A percentile compares a stretch with the other conserved stretches of the same genome.
Conservation (phyloP, 2,329 filamentous ascomycete species). For the Mollisia scopiformis region DNA sequence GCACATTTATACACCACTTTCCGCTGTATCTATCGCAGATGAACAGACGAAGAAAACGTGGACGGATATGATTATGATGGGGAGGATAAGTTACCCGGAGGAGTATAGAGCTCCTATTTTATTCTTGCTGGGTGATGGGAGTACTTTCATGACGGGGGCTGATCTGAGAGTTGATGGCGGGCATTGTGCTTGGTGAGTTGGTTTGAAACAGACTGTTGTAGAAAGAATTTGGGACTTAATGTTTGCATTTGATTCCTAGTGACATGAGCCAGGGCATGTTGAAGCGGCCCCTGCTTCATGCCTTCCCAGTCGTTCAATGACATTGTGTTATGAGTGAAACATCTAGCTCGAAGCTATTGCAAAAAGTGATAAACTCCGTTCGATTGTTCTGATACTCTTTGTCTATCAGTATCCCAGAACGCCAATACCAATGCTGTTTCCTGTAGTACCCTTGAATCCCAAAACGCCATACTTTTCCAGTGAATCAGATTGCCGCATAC, state of each 20-base stretch:
- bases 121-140: conserved; percentile 46
- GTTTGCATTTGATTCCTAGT: background rate
- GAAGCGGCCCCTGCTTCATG: too few relatives aligned
- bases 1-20: conserved; percentile 68
- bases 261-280: too few relatives aligned
- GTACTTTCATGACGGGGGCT: conserved; percentile 47
- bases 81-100: conserved; percentile 59
- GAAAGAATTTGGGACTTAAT: background rate
- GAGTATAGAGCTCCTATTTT: conserved; percentile 59
- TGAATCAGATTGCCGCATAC: too few relatives aligned
- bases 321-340: too few relatives aligned
- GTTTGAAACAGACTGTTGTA: background rate
- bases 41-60: conserved; percentile 61
- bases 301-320: too few relatives aligned
- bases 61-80: conserved; percentile 59
- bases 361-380: background rate
- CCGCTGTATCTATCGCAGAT: conserved; percentile 67
- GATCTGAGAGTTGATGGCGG: conserved; percentile 50
- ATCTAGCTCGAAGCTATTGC: background rate
- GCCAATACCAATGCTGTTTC: background rate
- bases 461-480: background rate
- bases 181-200: conserved; percentile 51
- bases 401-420: background rate
- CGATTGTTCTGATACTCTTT: background rate
- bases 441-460: background rate